A percentile compares a stretch with the other conserved stretches of the same genome.
Conservation (phyloP, 2,329 filamentous ascomycete genomes). For the Leptographium wingfieldii region DNA sequence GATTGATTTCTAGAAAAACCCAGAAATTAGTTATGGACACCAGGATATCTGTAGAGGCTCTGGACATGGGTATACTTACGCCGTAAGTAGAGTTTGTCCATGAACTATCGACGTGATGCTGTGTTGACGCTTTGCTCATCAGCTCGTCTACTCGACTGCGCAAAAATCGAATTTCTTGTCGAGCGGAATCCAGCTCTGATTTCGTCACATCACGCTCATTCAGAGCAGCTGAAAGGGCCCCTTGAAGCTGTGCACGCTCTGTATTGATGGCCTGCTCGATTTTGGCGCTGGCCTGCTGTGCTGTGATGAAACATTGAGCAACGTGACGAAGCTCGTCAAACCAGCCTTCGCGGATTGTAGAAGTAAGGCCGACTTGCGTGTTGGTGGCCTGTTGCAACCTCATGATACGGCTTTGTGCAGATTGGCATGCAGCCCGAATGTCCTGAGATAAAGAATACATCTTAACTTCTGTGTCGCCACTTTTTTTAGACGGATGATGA, state of each 20-base stretch:
- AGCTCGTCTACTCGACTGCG: slow-evolving; percentile 3
- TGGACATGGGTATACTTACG: background rate
- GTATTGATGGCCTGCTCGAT: slow-evolving; percentile 9
- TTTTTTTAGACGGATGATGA: no score
- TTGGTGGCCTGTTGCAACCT: slow-evolving; percentile 12
- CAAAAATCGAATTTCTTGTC: slow-evolving; percentile 9
- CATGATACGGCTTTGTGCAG: slow-evolving; percentile 12
- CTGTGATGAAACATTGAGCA: slow-evolving; percentile 13
- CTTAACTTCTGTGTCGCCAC: no score
- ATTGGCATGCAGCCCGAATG: slow-evolving; percentile 10
- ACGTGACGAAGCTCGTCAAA: slow-evolving; percentile 9
- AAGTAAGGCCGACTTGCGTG: slow-evolving; percentile 10
- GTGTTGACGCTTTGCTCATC: background rate
- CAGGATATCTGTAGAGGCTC: background rate
- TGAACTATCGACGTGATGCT: background rate
- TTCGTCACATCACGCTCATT: slow-evolving; percentile 7
- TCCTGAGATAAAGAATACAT: background rate
- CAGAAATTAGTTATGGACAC: background rate
- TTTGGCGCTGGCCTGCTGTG: slow-evolving; percentile 9
- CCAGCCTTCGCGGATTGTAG: slow-evolving; percentile 6
- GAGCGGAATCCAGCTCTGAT: slow-evolving; percentile 2
- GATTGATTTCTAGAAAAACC: background rate
- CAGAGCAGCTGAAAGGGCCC: slow-evolving; percentile 6
- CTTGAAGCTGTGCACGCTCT: slow-evolving; percentile 9
- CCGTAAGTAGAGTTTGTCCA: background rate